Base-by-base conservation (phyloP, 352 stramenopile genomes). In the Phytophthora sojae region DNA sequence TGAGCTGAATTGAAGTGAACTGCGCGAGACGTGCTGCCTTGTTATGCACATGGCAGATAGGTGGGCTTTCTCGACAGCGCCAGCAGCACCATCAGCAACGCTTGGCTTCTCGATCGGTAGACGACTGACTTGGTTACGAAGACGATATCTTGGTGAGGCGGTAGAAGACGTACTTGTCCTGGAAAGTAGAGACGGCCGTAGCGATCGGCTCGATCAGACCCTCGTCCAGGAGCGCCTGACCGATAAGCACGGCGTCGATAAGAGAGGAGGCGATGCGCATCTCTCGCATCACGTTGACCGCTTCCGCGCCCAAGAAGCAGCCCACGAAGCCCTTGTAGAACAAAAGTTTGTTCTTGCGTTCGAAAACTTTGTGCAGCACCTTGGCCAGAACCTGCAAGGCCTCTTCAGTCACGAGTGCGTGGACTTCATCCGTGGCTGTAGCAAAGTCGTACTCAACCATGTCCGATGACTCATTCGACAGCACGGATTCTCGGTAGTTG, bases 101-200 rank as follows among this genome's bases (percentile, higher is more conserved):
- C 39, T 50, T 65, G 23, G 19, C 55, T 39, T 30, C 54, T 61
- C 39, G 17, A 51, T 35, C 49, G 32, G 37, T 37, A 57, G 59
- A 62, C 29, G 53, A 66, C 55, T 61, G 57, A 67, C 54, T 62
- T 54, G 51, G 55, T 75, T 81, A 90, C 61, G 73, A 64, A 49
- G 68, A 65, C 25, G 68, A 72, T 37, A 86, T 73, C 44, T 82
- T 79, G 17, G 76, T 86, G 57, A 96, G 77, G 25, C 89, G 85
- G 62, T 95, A 96, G 73, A 96, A 94, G 42, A 94, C 85, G 64
- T 94, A 95, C 65, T 92, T 92, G 79, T 95, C 88, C 62, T 96
- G 89, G 79, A 96, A 96, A 60, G 77, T 89, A 25, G 82, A 80
- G 53, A 93, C 77, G 30, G 70, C 81, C 35, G 85, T 82, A 14